Percentiles rank a stretch among this genome's conserved stretches.
Evolutionary conservation across 2,329 filamentous ascomycete species (phyloP).

Genomic region (Graphilbum fragrans): DNA sequence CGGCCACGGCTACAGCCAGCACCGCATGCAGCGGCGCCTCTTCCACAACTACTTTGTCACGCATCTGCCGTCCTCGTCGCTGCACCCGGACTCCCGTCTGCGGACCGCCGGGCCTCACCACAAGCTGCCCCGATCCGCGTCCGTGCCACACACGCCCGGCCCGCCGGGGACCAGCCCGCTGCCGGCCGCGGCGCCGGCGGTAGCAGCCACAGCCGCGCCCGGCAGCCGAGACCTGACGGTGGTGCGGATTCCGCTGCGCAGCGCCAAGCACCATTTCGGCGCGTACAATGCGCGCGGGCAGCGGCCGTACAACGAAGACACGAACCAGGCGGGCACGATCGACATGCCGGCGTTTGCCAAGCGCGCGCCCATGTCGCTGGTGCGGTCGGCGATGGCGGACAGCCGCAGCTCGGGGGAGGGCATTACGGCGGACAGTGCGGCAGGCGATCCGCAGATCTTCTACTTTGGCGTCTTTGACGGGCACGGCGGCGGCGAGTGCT

Average conservation of each 20-base stretch:
- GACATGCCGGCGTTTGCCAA: conserved; percentile 87
- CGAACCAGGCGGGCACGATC: conserved; percentile 87
- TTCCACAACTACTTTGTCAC: conserved; percentile 99
- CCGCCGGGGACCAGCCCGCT: conserved; percentile 33
- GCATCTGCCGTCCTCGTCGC: conserved; percentile 82
- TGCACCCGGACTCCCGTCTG: conserved; percentile 71
- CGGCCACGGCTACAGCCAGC: no score
- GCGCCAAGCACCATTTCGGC: conserved; percentile 94
- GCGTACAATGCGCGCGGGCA: conserved; percentile 67
- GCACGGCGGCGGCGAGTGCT: conserved; percentile 83
- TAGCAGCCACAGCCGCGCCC: conserved; percentile 33
- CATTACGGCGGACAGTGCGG: conserved; percentile 58
- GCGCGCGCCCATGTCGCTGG: conserved; percentile 55
- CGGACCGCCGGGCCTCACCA: conserved; percentile 54
- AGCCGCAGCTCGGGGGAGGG: conserved; percentile 43
- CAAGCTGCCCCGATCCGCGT: conserved; percentile 76
- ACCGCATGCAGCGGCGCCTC: conserved; percentile 5
- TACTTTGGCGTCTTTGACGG: conserved; percentile 97
- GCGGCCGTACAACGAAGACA: conserved; percentile 83
- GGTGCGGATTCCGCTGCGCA: conserved; percentile 84
- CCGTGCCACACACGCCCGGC: conserved; percentile 58
- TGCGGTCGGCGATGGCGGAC: conserved; percentile 30
- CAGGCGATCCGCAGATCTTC: conserved; percentile 86
- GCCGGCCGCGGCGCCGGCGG: conserved; percentile 27
- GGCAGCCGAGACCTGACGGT: conserved; percentile 71